phyloP scores from a whole-genome alignment of 176 grass and related monocot species.

The Cenchrus purpureus region DNA sequence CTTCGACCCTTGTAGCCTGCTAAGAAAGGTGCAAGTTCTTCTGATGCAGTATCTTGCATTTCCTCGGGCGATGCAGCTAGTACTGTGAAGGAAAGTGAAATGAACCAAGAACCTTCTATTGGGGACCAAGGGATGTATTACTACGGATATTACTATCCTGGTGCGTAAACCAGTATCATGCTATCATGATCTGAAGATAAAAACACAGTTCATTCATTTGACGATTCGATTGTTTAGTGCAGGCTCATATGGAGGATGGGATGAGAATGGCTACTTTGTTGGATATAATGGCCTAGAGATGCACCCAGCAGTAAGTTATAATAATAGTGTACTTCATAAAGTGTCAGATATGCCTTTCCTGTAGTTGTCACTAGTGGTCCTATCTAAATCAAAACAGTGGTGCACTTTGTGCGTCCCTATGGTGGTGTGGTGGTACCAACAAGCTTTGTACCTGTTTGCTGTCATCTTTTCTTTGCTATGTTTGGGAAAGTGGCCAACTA shows the following conservation, averaged over 20 bases:
- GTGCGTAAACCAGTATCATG: conserved; percentile 44
- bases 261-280: conserved; percentile 64
- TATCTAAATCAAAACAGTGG: conserved; percentile 27
- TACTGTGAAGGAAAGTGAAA: conserved; percentile 62
- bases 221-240: conserved; percentile 42
- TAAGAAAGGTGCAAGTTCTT: conserved; percentile 66
- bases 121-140: conserved; percentile 76
- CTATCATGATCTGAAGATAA: background rate
- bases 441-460: conserved; percentile 48
- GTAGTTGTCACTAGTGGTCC: conserved; percentile 34
- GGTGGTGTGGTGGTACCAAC: conserved; percentile 39
- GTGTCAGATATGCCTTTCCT: conserved; percentile 27
- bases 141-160: conserved; percentile 85
- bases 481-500: conserved; percentile 40
- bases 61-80: conserved; percentile 70
- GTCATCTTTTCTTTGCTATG: conserved; percentile 48
- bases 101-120: conserved; percentile 57
- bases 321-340: conserved; percentile 36
- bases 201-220: conserved; percentile 23
- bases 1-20: conserved; percentile 51
- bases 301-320: conserved; percentile 64
- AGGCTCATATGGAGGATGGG: conserved; percentile 68
- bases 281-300: conserved; percentile 67
- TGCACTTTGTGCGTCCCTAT: conserved; percentile 40
- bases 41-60: conserved; percentile 80